Evolutionary conservation across 2,329 filamentous ascomycete species (phyloP), one percentile per base, ranked within the genome.

Genomic region (Penicillium crustosum): DNA sequence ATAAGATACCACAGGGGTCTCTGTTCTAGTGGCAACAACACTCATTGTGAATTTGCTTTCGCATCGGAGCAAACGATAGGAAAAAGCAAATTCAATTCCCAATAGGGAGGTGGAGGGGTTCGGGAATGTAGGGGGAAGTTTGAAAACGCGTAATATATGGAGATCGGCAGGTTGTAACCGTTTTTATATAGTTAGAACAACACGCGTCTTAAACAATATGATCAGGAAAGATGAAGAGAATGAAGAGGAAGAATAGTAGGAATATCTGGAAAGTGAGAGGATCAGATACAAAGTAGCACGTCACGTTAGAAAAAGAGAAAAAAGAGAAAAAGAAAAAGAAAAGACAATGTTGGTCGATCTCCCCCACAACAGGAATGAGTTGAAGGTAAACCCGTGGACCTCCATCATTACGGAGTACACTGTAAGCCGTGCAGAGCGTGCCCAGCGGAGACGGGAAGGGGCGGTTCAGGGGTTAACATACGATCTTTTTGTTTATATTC

Each of bases 21-120:
- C 70, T 29, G 73, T 70, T 71, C 72, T 74, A 67, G 69, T 75
- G 60, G 72, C 73, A 56, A 77, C 69, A 55, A 74, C 72, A 62
- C 70, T 77, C 75, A 77, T 78, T 41, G 55, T 71, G 68, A 65
- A 61, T 47, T 38, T 58, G 47, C 50, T 50, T 55, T 62, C 36
- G 61, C 65, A 67, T 67, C 52, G 59, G 61, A 64, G 51, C 25
- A 52, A 55, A 55, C 47, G 49, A 51, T 49, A 49, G 55, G 55
- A 59, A 55, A 57, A 55, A 55, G 53, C 45, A 56, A 55, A 38
- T 42, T 35, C 52, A 57, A 57, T 49, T 42, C 49, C 49, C 42
- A 48, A 57, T 53, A 53, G 43, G 57, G 45, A 48, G 41, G 61
- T 36, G 42, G 51, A 49, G 61, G 60, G 59, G 61, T 60, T 53